These are phyloP conservation scores for Sclerotinia minor DNA, from an alignment of 2,329 filamentous ascomycete species.

Conservation along the genomic window DNA sequence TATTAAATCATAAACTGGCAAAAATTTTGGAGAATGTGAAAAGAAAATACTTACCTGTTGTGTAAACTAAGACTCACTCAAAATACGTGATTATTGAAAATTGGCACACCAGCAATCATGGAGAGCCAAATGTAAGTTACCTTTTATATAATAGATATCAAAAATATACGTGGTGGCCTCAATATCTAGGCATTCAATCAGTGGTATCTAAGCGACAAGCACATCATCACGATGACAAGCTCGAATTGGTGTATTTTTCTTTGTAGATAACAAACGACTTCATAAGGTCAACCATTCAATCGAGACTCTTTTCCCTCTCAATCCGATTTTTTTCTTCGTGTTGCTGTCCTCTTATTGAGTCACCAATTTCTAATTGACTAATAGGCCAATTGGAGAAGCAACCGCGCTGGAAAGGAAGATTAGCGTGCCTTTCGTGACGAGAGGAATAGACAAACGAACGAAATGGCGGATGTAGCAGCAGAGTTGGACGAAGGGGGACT, in stretches of 20 bases:
- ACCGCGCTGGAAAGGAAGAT: neutral
- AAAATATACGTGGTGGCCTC: neutral
- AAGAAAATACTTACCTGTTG: neutral
- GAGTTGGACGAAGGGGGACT: slow-evolving; percentile 40
- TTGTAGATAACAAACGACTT: slow-evolving; percentile 17
- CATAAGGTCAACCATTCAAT: neutral
- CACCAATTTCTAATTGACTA: neutral
- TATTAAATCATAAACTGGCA: slow-evolving; percentile 20
- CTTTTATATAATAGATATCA: too few relatives aligned
- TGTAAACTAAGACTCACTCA: neutral
- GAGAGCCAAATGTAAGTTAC: neutral
- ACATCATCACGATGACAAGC: slow-evolving; percentile 22
- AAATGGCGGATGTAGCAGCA: slow-evolving; percentile 40
- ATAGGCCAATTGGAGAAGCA: neutral
- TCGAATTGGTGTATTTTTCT: slow-evolving; percentile 16
- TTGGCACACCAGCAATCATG: neutral
- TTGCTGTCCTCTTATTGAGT: neutral
- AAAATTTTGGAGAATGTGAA: neutral
- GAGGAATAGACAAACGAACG: slow-evolving; percentile 21
- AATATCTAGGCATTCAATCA: slow-evolving; percentile 11
- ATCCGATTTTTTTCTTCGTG: neutral
- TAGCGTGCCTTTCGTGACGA: slow-evolving; percentile 1
- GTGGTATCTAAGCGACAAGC: slow-evolving; percentile 19
- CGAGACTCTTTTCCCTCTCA: neutral
- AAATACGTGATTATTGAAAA: neutral